Conservation (phyloP, 108 stramenopile species). For the Seminavis robusta region DNA sequence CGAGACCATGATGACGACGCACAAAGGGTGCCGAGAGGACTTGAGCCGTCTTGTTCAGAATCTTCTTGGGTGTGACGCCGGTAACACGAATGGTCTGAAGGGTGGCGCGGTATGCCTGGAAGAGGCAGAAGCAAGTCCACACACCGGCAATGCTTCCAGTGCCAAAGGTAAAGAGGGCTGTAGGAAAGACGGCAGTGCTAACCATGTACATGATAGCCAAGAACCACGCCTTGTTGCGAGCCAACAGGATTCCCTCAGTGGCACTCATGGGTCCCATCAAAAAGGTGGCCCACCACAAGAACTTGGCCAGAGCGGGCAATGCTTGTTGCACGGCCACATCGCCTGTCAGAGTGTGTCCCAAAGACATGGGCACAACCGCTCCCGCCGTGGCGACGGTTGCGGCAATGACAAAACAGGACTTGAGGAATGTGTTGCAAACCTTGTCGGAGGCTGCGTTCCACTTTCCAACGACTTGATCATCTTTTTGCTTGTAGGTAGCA, state of each 20-base stretch:
- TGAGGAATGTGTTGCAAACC: slow-evolving; percentile 29
- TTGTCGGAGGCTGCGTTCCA: slow-evolving; percentile 18
- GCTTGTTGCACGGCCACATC: slow-evolving; percentile 41
- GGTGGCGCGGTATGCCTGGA: too few relatives aligned
- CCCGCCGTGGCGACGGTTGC: slow-evolving; percentile 35
- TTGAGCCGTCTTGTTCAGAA: too few relatives aligned
- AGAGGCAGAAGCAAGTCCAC: too few relatives aligned
- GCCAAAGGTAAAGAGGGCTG: slow-evolving; percentile 38
- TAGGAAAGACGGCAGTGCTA: slow-evolving; percentile 46
- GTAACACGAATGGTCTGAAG: too few relatives aligned
- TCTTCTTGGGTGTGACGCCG: too few relatives aligned
- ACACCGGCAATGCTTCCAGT: too few relatives aligned
- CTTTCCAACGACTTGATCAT: slow-evolving; percentile 3
- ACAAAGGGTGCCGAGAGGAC: too few relatives aligned
- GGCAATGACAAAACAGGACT: slow-evolving; percentile 33
- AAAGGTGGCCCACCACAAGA: slow-evolving; percentile 34
- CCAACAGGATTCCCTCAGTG: slow-evolving; percentile 53
- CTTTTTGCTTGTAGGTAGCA: slow-evolving; percentile 13
- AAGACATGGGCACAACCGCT: slow-evolving; percentile 33
- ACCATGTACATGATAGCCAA: slow-evolving; percentile 44
- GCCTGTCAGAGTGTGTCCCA: slow-evolving; percentile 42
- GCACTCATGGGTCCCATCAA: slow-evolving; percentile 55
- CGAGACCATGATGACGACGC: too few relatives aligned
- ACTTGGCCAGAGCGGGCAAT: slow-evolving; percentile 38
- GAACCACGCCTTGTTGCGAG: slow-evolving; percentile 39